Evolutionary conservation across 2,329 filamentous ascomycete genomes (phyloP).

Genomic region (Diaporthe australafricana): DNA sequence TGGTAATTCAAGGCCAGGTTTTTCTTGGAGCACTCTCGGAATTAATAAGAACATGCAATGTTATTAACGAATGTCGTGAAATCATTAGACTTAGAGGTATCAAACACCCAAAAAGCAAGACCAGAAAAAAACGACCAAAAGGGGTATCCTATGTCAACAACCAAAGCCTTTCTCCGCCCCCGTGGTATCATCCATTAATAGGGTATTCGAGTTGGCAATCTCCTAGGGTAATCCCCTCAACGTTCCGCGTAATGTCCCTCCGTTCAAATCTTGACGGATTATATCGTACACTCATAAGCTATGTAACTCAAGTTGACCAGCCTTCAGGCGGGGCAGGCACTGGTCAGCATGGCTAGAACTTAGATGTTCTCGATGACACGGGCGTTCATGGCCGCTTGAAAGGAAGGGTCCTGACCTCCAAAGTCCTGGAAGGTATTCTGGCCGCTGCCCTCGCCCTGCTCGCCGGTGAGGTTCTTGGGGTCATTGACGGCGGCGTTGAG

Average conservation of each 20-base stretch:
- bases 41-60: neutral
- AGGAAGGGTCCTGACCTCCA: conserved; percentile 67
- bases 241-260: neutral
- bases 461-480: conserved; percentile 45
- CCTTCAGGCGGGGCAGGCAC: conserved; percentile 17
- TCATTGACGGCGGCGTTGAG: conserved; percentile 58
- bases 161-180: conserved; percentile 3
- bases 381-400: conserved; percentile 85
- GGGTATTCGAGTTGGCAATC: conserved; percentile 7
- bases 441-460: conserved; percentile 57
- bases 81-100: conserved; percentile 30
- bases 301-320: conserved; percentile 34
- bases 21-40: too few relatives aligned
- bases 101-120: conserved; percentile 6
- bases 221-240: neutral
- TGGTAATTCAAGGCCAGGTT: neutral
- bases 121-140: conserved; percentile 21
- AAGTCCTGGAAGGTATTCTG: conserved; percentile 59
- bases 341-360: conserved; percentile 43
- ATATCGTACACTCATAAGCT: conserved; percentile 28
- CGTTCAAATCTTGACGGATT: neutral
- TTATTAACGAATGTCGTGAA: conserved; percentile 24
- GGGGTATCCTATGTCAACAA: conserved; percentile 37
- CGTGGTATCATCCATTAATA: neutral
- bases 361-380: conserved; percentile 89